phyloP scores from a whole-genome alignment of 352 stramenopile genomes.

The Phytopythium ostracodes region DNA sequence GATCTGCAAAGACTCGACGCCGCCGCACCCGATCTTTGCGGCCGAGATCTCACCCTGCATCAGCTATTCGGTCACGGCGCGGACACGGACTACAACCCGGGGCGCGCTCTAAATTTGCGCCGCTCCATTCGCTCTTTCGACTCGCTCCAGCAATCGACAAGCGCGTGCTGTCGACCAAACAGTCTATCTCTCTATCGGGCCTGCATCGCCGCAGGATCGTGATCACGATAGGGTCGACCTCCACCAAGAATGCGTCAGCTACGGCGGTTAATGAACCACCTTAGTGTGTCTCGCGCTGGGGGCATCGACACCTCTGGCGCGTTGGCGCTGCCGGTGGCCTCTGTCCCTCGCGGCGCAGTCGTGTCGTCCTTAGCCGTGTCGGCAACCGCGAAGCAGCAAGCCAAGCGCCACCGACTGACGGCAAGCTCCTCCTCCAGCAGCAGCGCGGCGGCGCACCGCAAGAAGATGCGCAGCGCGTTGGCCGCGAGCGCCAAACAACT shows the following conservation, averaged over 20 bases:
- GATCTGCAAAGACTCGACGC: background rate
- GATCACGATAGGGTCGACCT: background rate
- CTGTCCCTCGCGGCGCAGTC: background rate
- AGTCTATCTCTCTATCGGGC: background rate
- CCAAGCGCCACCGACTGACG: background rate
- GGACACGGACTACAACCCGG: background rate
- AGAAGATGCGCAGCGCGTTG: slow-evolving; percentile 3
- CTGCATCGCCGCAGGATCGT: background rate
- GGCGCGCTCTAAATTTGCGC: background rate
- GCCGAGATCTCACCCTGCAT: background rate
- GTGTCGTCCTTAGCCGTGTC: background rate
- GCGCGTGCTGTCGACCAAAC: background rate
- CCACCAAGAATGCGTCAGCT: slow-evolving; percentile 7
- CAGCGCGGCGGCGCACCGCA: background rate
- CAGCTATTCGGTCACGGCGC: background rate
- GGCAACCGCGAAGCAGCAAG: background rate
- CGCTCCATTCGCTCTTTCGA: background rate
- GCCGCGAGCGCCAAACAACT: slow-evolving; percentile 4
- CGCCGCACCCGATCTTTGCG: background rate
- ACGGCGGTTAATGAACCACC: background rate
- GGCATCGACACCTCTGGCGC: slow-evolving; percentile 2
- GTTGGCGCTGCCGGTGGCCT: background rate
- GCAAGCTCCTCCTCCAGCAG: background rate
- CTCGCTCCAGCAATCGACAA: background rate
- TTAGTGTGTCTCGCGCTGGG: background rate